A percentile compares a stretch with the other conserved stretches of the same genome.
These are phyloP conservation scores for Sporothrix protearum DNA, from an alignment of 2,329 filamentous ascomycete species.

Conservation along the genomic window DNA sequence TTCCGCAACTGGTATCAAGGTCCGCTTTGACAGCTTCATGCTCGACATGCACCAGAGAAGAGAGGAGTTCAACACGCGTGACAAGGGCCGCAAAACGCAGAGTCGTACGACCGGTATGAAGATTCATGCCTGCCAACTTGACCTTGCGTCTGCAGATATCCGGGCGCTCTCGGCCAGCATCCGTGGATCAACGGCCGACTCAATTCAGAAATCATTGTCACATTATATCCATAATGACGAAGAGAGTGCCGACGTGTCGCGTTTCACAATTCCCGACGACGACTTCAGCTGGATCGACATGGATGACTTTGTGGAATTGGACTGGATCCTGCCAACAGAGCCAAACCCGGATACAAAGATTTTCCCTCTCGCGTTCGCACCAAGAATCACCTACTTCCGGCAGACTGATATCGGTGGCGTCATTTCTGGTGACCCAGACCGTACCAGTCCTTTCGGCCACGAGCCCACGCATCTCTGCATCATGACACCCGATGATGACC, in stretches of 20 bases:
- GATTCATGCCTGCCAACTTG: conserved; percentile 90
- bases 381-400: conserved; percentile 94
- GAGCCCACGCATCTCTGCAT: conserved; percentile 94
- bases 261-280: conserved; percentile 92
- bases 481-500: conserved; percentile 88
- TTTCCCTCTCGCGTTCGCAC: conserved; percentile 83
- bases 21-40: conserved; percentile 94
- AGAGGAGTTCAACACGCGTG: conserved; percentile 82
- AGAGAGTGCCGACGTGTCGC: conserved; percentile 68
- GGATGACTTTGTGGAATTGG: conserved; percentile 97
- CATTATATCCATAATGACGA: conserved; percentile 52
- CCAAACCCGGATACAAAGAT: conserved; percentile 92
- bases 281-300: conserved; percentile 98
- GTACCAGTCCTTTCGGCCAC: conserved; percentile 85
- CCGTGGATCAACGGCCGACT: conserved; percentile 71
- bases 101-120: conserved; percentile 88
- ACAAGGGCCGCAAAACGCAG: conserved; percentile 70
- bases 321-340: conserved; percentile 90
- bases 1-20: conserved; percentile 93
- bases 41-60: conserved; percentile 91
- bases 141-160: conserved; percentile 86
- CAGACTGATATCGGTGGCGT: conserved; percentile 87
- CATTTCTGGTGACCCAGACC: conserved; percentile 73
- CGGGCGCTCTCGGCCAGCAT: conserved; percentile 91
- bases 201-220: conserved; percentile 57